These are phyloP conservation scores for Castanea crenata DNA, from an alignment of 306 rosid genomes.

Conservation along the genomic window DNA sequence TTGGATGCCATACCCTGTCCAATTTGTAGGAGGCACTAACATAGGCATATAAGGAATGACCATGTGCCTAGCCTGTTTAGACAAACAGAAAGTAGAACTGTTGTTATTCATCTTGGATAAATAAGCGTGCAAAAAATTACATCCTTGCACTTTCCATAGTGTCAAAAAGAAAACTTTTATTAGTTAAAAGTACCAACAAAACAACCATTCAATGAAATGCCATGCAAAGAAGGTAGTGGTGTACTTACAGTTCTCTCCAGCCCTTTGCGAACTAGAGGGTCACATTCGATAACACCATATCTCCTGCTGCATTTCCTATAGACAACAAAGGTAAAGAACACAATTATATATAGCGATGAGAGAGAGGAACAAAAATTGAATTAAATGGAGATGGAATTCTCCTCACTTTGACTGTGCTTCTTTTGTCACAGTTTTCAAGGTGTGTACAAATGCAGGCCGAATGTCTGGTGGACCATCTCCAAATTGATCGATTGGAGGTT, in stretches of 20 bases:
- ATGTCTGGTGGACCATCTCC: conserved; percentile 79
- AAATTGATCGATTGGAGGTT: conserved; percentile 69
- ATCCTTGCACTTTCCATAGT: neutral
- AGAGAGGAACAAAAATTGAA: neutral
- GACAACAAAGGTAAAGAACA: conserved; percentile 17
- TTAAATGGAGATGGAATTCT: conserved; percentile 18
- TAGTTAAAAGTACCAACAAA: conserved; percentile 2
- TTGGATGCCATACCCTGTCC: conserved; percentile 71
- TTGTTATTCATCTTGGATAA: conserved; percentile 19
- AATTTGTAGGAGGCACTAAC: conserved; percentile 84
- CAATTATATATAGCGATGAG: conserved; percentile 1
- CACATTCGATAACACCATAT: conserved; percentile 91
- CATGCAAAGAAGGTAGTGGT: conserved; percentile 7
- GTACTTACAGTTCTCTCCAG: conserved; percentile 82
- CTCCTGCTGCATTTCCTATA: conserved; percentile 68
- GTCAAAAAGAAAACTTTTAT: conserved; percentile 4
- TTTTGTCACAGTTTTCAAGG: conserved; percentile 43
- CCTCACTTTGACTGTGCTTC: conserved; percentile 77
- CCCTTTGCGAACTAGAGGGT: conserved; percentile 70
- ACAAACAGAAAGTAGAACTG: conserved; percentile 21
- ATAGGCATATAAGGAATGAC: conserved; percentile 98
- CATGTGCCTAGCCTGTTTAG: conserved; percentile 89
- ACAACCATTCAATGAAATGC: conserved; percentile 5
- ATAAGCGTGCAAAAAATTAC: conserved; percentile 13
- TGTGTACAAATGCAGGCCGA: conserved; percentile 82